Conservation (phyloP, 2,329 filamentous ascomycete species). For the Madurella mycetomatis region DNA sequence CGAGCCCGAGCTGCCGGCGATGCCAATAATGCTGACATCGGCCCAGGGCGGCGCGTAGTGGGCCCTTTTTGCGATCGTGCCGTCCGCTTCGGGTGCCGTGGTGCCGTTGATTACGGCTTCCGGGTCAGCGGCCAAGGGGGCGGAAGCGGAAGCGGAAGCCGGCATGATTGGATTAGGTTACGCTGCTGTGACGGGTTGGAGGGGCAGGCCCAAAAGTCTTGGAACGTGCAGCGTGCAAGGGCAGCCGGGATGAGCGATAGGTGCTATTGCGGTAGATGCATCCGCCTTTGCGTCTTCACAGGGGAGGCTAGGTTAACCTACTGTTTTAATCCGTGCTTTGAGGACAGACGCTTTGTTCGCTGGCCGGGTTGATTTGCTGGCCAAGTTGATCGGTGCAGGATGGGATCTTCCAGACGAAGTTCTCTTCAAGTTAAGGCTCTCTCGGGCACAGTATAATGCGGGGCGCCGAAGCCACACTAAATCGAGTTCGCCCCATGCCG, state of each 20-base stretch:
- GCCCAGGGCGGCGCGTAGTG: constrained; percentile 95
- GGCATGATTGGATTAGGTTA: constrained; percentile 12
- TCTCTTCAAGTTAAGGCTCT: too few relatives aligned
- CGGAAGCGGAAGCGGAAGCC: constrained; percentile 7
- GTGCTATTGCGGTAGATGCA: background rate
- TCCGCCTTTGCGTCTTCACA: background rate
- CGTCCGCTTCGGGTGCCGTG: constrained; percentile 23
- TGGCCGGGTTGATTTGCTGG: background rate
- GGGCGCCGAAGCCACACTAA: too few relatives aligned
- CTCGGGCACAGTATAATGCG: too few relatives aligned
- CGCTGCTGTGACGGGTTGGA: background rate
- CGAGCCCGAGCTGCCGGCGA: constrained; percentile 92
- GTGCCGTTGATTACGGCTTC: constrained; percentile 5
- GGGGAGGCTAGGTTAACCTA: background rate
- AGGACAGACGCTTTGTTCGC: background rate
- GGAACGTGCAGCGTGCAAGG: background rate
- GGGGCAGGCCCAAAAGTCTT: background rate
- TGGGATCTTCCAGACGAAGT: too few relatives aligned
- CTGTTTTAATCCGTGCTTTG: background rate
- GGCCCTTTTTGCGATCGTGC: constrained; percentile 53
- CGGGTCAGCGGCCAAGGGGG: background rate
- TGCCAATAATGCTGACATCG: constrained; percentile 91
- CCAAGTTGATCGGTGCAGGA: too few relatives aligned
- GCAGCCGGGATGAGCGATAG: background rate
- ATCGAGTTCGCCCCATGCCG: too few relatives aligned